Evolutionary conservation across 108 stramenopile genomes (phyloP).

Genomic region (Cyclotella distinguenda): DNA sequence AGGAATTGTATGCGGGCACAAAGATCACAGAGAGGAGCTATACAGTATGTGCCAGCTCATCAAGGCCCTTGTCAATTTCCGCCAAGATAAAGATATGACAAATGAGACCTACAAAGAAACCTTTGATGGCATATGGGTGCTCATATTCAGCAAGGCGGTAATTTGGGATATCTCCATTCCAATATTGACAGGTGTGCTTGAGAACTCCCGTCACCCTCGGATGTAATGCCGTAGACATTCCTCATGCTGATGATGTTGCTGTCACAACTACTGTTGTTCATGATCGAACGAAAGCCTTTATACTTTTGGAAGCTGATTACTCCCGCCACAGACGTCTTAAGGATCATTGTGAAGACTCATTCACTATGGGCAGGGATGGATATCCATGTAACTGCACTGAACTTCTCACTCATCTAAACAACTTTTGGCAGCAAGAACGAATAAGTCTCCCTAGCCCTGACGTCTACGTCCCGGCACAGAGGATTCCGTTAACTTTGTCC

Average conservation of each 20-base stretch:
- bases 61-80: neutral
- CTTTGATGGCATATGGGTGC: neutral
- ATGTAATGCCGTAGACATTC: neutral
- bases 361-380: neutral
- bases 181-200: neutral
- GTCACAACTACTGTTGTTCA: neutral
- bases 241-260: neutral
- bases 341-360: neutral
- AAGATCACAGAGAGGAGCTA: neutral
- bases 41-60: slow-evolving; percentile 6
- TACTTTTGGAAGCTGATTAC: neutral
- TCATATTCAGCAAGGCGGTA: too few relatives aligned
- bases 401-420: neutral
- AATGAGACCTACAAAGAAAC: neutral
- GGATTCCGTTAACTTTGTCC: neutral
- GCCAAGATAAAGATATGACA: neutral
- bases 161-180: neutral
- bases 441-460: neutral
- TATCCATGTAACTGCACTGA: neutral
- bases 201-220: neutral
- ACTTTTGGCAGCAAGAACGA: neutral
- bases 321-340: neutral
- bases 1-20: neutral
- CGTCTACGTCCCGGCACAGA: too few relatives aligned
- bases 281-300: neutral